Evolutionary conservation across 345 rosid species (phyloP).

Genomic region (Gossypium arboreum): DNA sequence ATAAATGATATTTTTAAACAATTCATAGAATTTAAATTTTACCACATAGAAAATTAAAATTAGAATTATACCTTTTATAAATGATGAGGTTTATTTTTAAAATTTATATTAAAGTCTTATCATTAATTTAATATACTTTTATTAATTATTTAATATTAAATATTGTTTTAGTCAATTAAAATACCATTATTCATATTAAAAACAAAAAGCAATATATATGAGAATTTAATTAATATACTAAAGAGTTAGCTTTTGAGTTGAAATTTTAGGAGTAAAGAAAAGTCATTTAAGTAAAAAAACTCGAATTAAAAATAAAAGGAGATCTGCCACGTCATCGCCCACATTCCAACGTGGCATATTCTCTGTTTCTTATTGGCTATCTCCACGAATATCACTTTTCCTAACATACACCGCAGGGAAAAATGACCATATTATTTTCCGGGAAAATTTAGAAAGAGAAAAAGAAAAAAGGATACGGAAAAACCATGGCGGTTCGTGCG

Average conservation of each 20-base stretch:
- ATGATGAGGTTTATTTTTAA: neutral
- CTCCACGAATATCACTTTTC: neutral
- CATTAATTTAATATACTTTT: neutral
- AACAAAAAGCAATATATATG: neutral
- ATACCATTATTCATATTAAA: too few species aligned
- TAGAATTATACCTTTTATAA: too few species aligned
- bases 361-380: slow-evolving; percentile 6
- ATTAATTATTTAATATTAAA: neutral
- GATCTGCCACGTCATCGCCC: neutral
- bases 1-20: too few species aligned
- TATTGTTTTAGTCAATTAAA: neutral
- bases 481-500: slow-evolving; percentile 75
- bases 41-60: too few species aligned
- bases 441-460: neutral
- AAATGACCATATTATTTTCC: neutral
- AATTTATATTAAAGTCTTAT: neutral
- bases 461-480: neutral
- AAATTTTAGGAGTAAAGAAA: neutral
- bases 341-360: neutral
- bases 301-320: neutral
- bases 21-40: too few species aligned
- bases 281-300: neutral
- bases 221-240: neutral
- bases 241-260: neutral
- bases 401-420: neutral